phyloP scores from a whole-genome alignment of 2,329 filamentous ascomycete genomes.

The Fusarium phyllophilum region DNA sequence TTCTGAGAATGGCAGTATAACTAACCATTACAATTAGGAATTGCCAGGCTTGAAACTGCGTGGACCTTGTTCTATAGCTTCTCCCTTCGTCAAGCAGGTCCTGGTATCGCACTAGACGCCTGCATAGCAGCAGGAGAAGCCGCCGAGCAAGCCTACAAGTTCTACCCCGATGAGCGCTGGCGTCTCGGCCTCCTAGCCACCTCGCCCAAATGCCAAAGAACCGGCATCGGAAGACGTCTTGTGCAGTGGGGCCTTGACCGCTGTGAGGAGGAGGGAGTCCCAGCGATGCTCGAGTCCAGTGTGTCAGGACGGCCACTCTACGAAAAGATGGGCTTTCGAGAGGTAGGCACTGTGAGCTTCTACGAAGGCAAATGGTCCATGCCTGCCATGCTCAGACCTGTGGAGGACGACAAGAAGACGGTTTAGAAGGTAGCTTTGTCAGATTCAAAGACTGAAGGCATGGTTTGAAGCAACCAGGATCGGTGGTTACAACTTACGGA shows the following conservation, averaged over 20 bases:
- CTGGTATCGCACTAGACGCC: background rate
- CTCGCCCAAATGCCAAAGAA: slow-evolving; percentile 16
- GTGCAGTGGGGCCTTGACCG: slow-evolving; percentile 24
- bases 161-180: slow-evolving; percentile 23
- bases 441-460: background rate
- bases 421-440: background rate
- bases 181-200: slow-evolving; percentile 17
- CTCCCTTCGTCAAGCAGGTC: background rate
- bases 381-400: slow-evolving; percentile 14
- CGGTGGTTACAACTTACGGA: background rate
- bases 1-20: fast-evolving
- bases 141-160: background rate
- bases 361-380: background rate
- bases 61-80: background rate
- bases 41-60: background rate
- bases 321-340: slow-evolving; percentile 18
- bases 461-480: background rate
- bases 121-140: background rate
- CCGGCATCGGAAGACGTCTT: slow-evolving; percentile 15
- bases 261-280: slow-evolving; percentile 16
- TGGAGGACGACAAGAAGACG: background rate
- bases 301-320: background rate
- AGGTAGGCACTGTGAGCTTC: background rate
- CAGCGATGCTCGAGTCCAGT: slow-evolving; percentile 17
- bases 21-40: background rate